Evolutionary conservation across 2,329 filamentous ascomycete species (phyloP).

Genomic region (Neoascochyta sp.): DNA sequence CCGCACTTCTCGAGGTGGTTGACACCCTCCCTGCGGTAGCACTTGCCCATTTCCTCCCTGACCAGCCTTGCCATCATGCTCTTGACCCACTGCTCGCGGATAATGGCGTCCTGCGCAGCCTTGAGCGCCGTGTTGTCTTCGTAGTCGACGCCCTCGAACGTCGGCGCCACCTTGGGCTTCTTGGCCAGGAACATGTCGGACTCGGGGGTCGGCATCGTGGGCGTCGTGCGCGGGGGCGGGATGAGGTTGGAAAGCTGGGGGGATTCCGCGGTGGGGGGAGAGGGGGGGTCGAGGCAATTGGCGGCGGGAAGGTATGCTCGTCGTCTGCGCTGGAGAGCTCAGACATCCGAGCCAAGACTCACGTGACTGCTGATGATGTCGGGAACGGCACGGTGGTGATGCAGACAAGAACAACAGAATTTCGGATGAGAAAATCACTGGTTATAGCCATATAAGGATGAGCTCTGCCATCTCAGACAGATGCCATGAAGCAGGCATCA

Average conservation of each 20-base stretch:
- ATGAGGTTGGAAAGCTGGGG: constrained; percentile 1
- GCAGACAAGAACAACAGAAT: too few relatives aligned
- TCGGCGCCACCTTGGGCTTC: constrained; percentile 77
- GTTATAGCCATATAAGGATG: too few relatives aligned
- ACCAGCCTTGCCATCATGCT: constrained; percentile 86
- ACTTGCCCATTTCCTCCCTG: constrained; percentile 78
- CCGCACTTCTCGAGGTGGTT: constrained; percentile 89
- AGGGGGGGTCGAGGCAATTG: constrained; percentile 11
- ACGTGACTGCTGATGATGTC: too few relatives aligned
- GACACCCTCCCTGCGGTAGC: constrained; percentile 78
- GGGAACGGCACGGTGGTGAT: too few relatives aligned
- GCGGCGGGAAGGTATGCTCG: constrained; percentile 7
- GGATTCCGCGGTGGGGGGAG: constrained; percentile 3
- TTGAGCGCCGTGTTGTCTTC: constrained; percentile 78
- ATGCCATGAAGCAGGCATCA: too few relatives aligned
- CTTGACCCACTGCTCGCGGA: constrained; percentile 84
- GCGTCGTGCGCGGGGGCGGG: constrained; percentile 6
- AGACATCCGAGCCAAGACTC: too few relatives aligned
- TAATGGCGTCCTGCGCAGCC: constrained; percentile 75
- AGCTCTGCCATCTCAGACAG: too few relatives aligned
- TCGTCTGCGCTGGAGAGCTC: constrained; percentile 12
- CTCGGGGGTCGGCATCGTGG: constrained; percentile 75
- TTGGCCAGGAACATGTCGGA: constrained; percentile 76
- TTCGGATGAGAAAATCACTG: too few relatives aligned
- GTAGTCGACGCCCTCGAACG: constrained; percentile 83